Evolutionary conservation across 106 monocot genomes (phyloP).

Genomic region (Dioscorea alata): DNA sequence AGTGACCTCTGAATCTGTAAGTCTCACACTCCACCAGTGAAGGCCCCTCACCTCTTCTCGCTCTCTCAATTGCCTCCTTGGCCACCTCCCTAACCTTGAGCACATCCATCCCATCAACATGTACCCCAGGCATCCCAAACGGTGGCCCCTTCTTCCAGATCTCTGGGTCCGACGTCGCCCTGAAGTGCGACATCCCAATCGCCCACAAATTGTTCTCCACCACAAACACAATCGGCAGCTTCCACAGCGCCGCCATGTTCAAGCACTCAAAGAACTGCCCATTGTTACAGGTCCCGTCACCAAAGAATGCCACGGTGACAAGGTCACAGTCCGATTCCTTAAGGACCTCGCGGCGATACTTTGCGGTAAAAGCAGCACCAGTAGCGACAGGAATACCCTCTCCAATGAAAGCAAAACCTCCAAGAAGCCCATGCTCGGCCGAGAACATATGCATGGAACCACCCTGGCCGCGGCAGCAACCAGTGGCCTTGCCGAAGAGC

Average conservation of each 20-base stretch:
- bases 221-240: conserved; percentile 96
- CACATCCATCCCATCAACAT: conserved; percentile 99
- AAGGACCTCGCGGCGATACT: conserved; percentile 80
- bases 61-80: conserved; percentile 72
- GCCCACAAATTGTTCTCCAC: conserved; percentile 99
- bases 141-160: conserved; percentile 97
- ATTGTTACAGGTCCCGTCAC: conserved; percentile 95
- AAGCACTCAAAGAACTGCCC: conserved; percentile 99
- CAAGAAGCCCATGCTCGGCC: conserved; percentile 60
- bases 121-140: conserved; percentile 89
- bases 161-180: conserved; percentile 87
- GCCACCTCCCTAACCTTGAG: conserved; percentile 94
- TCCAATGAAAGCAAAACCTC: conserved; percentile 95
- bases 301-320: conserved; percentile 84
- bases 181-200: conserved; percentile 86
- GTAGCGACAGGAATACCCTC: conserved; percentile 97
- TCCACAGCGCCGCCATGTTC: conserved; percentile 98
- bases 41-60: conserved; percentile 91
- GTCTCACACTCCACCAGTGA: conserved; percentile 94
- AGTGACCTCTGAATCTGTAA: conserved; percentile 83
- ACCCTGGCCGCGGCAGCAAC: conserved; percentile 97
- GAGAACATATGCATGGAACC: conserved; percentile 99
- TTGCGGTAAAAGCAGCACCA: conserved; percentile 82
- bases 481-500: conserved; percentile 95
- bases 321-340: conserved; percentile 35